Evolutionary conservation across 2,329 filamentous ascomycete species (phyloP).

Genomic region (Eurotiales sp.): DNA sequence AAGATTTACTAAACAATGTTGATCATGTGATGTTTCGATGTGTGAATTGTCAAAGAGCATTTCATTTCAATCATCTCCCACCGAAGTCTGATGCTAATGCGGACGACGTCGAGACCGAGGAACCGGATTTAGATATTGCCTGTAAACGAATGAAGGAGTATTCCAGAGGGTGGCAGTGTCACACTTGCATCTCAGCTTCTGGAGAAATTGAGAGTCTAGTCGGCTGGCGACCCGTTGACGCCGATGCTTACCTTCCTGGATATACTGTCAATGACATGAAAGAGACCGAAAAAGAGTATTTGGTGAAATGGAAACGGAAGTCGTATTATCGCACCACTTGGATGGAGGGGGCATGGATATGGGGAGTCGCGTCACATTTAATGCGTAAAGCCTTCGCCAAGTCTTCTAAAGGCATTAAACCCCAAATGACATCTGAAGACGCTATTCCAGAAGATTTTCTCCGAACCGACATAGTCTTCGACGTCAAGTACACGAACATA

Average conservation of each 20-base stretch:
- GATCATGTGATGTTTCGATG: slow-evolving; percentile 82
- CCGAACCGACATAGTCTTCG: slow-evolving; percentile 82
- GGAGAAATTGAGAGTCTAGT: slow-evolving; percentile 73
- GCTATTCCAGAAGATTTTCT: slow-evolving; percentile 86
- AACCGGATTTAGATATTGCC: slow-evolving; percentile 36
- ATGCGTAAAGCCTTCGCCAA: slow-evolving; percentile 77
- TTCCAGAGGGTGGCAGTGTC: slow-evolving; percentile 71
- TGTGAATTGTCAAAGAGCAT: slow-evolving; percentile 68
- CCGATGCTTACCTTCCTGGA: slow-evolving; percentile 53
- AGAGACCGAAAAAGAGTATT: slow-evolving; percentile 83
- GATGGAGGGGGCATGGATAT: slow-evolving; percentile 88
- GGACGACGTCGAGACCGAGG: slow-evolving; percentile 11
- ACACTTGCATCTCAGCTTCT: slow-evolving; percentile 64
- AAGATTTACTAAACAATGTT: slow-evolving; percentile 67
- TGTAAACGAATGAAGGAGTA: slow-evolving; percentile 69
- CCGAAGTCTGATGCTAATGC: slow-evolving; percentile 26
- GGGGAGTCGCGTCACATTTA: slow-evolving; percentile 58
- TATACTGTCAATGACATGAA: slow-evolving; percentile 54
- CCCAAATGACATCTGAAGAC: slow-evolving; percentile 68
- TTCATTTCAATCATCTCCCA: slow-evolving; percentile 80
- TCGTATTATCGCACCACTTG: slow-evolving; percentile 82
- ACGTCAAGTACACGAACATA: slow-evolving; percentile 65
- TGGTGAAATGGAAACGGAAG: slow-evolving; percentile 78
- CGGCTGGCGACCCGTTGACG: slow-evolving; percentile 75
- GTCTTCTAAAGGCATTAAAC: slow-evolving; percentile 57